phyloP scores from a whole-genome alignment of 208 protist genomes.

The Trypanosoma lewisi region DNA sequence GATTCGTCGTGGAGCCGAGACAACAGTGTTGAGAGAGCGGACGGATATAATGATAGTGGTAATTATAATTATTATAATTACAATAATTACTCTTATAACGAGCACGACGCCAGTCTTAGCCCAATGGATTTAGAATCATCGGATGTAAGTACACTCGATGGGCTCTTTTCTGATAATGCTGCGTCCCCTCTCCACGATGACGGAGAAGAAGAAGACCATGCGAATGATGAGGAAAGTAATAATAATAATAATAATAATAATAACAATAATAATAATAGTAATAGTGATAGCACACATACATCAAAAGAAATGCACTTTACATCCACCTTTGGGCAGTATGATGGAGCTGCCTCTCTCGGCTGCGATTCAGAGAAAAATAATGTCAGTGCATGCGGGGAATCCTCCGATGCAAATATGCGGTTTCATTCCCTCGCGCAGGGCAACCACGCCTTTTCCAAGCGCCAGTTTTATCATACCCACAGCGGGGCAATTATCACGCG shows the following conservation, averaged over 20 bases:
- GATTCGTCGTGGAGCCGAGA: background rate
- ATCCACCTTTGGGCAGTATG: background rate
- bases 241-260: background rate
- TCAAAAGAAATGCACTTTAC: background rate
- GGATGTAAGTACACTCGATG: background rate
- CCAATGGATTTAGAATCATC: background rate
- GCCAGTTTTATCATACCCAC: constrained; percentile 6
- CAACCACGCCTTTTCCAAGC: constrained; percentile 3
- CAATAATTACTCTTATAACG: no score
- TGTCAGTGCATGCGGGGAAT: background rate
- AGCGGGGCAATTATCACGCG: constrained; percentile 15
- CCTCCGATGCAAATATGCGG: background rate
- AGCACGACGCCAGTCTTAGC: background rate
- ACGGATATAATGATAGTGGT: no score
- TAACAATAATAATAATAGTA: background rate
- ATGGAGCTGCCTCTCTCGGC: background rate
- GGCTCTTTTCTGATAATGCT: background rate
- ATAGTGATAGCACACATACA: background rate
- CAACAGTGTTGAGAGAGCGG: background rate
- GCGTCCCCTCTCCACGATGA: background rate
- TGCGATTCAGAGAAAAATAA: background rate
- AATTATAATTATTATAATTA: no score
- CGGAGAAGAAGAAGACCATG: background rate
- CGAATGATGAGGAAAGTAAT: background rate
- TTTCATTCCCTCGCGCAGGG: background rate